Percentiles rank a stretch among this genome's conserved stretches.
Evolutionary conservation across 495 filamentous ascomycete species (phyloP).

Genomic region (Aspergillus panamensis): DNA sequence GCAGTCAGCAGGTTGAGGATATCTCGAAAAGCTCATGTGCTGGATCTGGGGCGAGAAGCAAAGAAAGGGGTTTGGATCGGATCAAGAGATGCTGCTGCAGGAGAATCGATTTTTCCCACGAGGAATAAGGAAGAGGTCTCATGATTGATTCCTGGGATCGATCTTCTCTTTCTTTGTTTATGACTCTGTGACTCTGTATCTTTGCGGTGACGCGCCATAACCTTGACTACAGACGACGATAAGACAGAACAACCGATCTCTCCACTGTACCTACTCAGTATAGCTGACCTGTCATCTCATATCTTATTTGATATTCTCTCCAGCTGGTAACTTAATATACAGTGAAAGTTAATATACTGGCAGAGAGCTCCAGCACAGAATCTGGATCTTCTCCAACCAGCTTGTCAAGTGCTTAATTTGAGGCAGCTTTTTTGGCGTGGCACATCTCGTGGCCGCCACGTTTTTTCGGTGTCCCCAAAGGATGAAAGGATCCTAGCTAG

Average conservation of each 20-base stretch:
- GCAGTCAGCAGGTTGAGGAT: background rate
- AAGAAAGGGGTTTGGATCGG: slow-evolving; percentile 4
- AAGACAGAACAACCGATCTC: background rate
- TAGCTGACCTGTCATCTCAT: slow-evolving; percentile 1
- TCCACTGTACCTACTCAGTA: background rate
- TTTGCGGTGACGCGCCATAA: background rate
- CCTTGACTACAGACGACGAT: background rate
- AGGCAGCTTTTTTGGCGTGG: slow-evolving; percentile 18
- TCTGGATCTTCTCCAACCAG: slow-evolving; percentile 10
- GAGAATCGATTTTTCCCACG: slow-evolving; percentile 22
- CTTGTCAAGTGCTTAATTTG: background rate
- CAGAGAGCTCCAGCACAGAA: background rate
- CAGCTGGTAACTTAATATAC: background rate
- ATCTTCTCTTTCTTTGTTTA: background rate
- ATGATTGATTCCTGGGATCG: background rate
- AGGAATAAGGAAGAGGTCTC: slow-evolving; percentile 13
- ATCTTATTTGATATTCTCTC: background rate
- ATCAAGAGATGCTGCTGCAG: slow-evolving; percentile 2
- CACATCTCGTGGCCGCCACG: slow-evolving; percentile 43
- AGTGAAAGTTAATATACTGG: no score
- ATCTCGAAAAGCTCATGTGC: background rate
- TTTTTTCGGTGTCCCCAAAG: slow-evolving; percentile 20
- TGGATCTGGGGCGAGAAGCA: slow-evolving; percentile 2
- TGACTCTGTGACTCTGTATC: background rate
- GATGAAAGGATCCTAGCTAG: no score